phyloP scores from a whole-genome alignment of 2,329 filamentous ascomycete species.

The Epichloe sp. region DNA sequence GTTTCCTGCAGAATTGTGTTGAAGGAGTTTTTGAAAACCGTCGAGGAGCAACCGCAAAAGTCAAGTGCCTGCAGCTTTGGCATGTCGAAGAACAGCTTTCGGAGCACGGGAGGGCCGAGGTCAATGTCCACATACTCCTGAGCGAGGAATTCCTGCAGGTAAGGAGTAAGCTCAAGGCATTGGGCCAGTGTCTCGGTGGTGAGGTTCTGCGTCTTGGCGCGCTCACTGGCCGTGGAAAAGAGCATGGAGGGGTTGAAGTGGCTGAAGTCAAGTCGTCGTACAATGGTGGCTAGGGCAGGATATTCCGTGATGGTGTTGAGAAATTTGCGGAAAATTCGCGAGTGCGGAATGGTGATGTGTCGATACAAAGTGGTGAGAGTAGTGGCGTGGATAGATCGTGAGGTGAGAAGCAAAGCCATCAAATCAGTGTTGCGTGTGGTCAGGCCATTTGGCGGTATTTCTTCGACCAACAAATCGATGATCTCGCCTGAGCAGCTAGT shows the following conservation, averaged over 20 bases:
- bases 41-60: slow-evolving; percentile 63
- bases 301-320: slow-evolving; percentile 55
- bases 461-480: slow-evolving; percentile 59
- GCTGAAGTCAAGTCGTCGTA: slow-evolving; percentile 70
- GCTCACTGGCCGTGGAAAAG: slow-evolving; percentile 62
- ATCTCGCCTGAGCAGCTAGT: slow-evolving; percentile 44
- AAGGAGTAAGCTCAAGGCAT: slow-evolving; percentile 59
- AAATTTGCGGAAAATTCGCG: slow-evolving; percentile 71
- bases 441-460: slow-evolving; percentile 59
- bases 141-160: slow-evolving; percentile 63
- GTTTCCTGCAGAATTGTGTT: slow-evolving; percentile 36
- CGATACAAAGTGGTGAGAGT: slow-evolving; percentile 65
- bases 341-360: slow-evolving; percentile 72
- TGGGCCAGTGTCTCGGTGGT: slow-evolving; percentile 59
- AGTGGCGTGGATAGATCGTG: slow-evolving; percentile 57
- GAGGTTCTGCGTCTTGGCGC: slow-evolving; percentile 61
- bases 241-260: slow-evolving; percentile 73
- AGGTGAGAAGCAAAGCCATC: slow-evolving; percentile 63
- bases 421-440: slow-evolving; percentile 66
- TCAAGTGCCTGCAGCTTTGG: slow-evolving; percentile 55
- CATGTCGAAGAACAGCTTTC: slow-evolving; percentile 56
- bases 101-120: slow-evolving; percentile 51
- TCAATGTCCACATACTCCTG: slow-evolving; percentile 76
- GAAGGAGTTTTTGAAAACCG: slow-evolving; percentile 54
- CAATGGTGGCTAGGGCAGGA: slow-evolving; percentile 57